phyloP scores from a whole-genome alignment of 2,329 filamentous ascomycete species.

The Aspergillus neotritici region DNA sequence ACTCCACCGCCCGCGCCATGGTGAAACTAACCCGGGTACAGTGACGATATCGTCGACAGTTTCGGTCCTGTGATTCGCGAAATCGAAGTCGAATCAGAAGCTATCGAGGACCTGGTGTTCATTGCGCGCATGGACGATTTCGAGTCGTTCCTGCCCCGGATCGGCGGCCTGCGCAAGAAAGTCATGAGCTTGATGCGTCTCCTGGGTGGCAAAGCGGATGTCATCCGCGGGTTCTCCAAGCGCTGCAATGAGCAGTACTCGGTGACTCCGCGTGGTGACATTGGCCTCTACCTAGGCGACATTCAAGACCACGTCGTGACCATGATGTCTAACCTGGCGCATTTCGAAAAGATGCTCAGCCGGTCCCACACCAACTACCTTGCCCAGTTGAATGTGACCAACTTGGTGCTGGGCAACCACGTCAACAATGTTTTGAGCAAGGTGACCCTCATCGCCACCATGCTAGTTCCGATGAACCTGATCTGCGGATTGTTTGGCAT shows the following conservation, averaged over 20 bases:
- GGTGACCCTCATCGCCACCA: conserved; percentile 88
- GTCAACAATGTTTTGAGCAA: conserved; percentile 89
- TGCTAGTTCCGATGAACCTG: conserved; percentile 93
- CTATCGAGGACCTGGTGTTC: conserved; percentile 93
- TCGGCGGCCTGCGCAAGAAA: conserved; percentile 87
- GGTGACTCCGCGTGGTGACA: conserved; percentile 91
- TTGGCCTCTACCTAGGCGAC: conserved; percentile 91
- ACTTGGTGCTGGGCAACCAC: conserved; percentile 77
- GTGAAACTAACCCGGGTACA: conserved; percentile 28
- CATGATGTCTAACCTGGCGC: conserved; percentile 93
- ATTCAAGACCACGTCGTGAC: conserved; percentile 99
- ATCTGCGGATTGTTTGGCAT: conserved; percentile 60
- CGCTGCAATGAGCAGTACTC: conserved; percentile 97
- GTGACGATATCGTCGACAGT: conserved; percentile 93
- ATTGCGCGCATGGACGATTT: conserved; percentile 87
- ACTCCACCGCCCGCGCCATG: conserved; percentile 16
- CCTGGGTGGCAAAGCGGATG: conserved; percentile 94
- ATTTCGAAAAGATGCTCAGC: conserved; percentile 96
- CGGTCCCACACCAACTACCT: conserved; percentile 94
- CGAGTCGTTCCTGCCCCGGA: conserved; percentile 75
- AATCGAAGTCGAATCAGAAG: conserved; percentile 82
- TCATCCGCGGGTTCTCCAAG: conserved; percentile 95
- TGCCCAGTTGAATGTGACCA: conserved; percentile 87
- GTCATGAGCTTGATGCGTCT: conserved; percentile 90
- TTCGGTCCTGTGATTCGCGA: conserved; percentile 86